Base-by-base conservation (phyloP, 1,284 basidiomycete species). In the Moesziomyces parantarcticus region DNA sequence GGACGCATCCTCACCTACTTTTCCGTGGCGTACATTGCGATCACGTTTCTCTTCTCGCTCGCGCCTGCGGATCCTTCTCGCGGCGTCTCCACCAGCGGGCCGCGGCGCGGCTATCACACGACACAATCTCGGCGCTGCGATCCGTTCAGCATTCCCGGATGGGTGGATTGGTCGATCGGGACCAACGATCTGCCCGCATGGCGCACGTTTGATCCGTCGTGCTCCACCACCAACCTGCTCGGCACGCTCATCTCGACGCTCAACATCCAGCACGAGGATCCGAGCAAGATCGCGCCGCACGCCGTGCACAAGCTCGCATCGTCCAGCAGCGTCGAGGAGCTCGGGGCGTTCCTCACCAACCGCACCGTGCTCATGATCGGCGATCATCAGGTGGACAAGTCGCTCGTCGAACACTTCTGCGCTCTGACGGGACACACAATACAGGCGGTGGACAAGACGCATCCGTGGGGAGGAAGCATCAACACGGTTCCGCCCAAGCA, bases 281-380 rank as follows among this genome's bases (percentile, higher is more conserved):
- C 71, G 14, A 48, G 20, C 43, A 58, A 61, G 40, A 65, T 74
- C 52, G 62, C 61, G 5, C 71, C 71, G 9, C 71, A 74, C 34
- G 45, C 41, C 4, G 49, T 49, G 11, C 59, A 64, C 39, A 20
- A 49, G n/a, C 54, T 73, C 1, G 21, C 39, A 1, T 20, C 52
- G 3, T 45, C 40, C 41, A 48, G 43, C 45, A 57, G 42, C 43
- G 58, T 64, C 16, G 59, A 52, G 18, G 66, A 75, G 48, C 76
- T 79, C 39, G 65, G 77, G 26, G 46, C 59, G 9, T 83, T 81
- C 73, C 50, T 85, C 23, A 46, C 58, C 22, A 85, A 85, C 75
- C 70, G 77, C n/a, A 85, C 85, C 26, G 84, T 84, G 23, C 72
- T 85, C 29, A 60, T 85, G 36, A 78, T 85, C 29, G 85, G 85